Percentiles rank a stretch among this genome's conserved stretches.
These are phyloP conservation scores for Punctularia strigosozonata DNA, from an alignment of 768 basidiomycete genomes.

Conservation along the genomic window DNA sequence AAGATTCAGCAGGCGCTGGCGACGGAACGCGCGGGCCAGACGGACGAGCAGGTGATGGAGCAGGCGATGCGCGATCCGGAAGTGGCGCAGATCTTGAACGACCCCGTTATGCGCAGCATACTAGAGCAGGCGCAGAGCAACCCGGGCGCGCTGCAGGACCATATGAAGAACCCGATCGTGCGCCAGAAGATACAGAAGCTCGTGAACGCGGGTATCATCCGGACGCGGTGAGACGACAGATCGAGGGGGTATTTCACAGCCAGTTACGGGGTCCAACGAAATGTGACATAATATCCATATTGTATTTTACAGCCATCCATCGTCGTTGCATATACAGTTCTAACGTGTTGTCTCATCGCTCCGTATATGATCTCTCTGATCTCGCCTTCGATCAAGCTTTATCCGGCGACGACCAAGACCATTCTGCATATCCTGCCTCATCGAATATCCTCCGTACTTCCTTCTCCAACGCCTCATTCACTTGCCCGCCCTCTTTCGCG, in stretches of 20 bases:
- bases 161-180: constrained; percentile 88
- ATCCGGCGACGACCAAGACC: constrained; percentile 62
- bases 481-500: constrained; percentile 27
- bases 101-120: constrained; percentile 91
- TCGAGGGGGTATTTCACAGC: not conserved
- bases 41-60: constrained; percentile 85
- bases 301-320: constrained; percentile 2
- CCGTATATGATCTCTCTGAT: constrained; percentile 3
- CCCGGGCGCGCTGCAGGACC: constrained; percentile 83
- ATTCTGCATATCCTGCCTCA: constrained; percentile 42
- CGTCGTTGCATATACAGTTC: not conserved
- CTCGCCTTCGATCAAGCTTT: constrained; percentile 2
- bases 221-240: constrained; percentile 47
- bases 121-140: constrained; percentile 88
- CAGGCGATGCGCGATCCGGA: constrained; percentile 98
- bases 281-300: constrained; percentile 1
- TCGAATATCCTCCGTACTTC: constrained; percentile 31
- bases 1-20: constrained; percentile 77
- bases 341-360: constrained; percentile 1
- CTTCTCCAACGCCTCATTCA: constrained; percentile 29
- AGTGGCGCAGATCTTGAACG: constrained; percentile 84
- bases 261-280: not conserved
- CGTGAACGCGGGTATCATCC: constrained; percentile 87
- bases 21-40: constrained; percentile 69
- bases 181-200: constrained; percentile 80